These are phyloP conservation scores for Angomonas desouzai DNA, from an alignment of 208 protist species.

Conservation along the genomic window DNA sequence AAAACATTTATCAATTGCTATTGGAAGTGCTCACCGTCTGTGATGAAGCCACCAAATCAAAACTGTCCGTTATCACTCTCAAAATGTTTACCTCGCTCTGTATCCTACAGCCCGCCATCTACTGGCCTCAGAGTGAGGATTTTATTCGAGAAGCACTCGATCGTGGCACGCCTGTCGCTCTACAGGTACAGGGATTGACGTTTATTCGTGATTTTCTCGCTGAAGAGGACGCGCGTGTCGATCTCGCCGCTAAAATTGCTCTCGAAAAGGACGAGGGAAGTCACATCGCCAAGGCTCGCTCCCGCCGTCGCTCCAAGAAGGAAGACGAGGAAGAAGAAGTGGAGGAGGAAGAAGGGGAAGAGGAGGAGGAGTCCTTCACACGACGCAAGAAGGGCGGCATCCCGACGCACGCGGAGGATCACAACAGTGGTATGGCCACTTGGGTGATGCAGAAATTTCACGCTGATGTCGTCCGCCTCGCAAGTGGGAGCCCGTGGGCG, in stretches of 20 bases:
- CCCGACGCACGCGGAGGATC: slow-evolving; percentile 27
- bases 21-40: slow-evolving; percentile 40
- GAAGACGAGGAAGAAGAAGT: slow-evolving; percentile 1
- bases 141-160: slow-evolving; percentile 43
- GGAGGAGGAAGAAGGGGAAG: slow-evolving; percentile 10
- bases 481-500: slow-evolving; percentile 23
- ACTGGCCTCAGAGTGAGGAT: slow-evolving; percentile 50
- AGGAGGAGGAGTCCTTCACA: neutral
- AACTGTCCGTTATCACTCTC: slow-evolving; percentile 52
- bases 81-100: slow-evolving; percentile 76
- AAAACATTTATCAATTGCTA: slow-evolving; percentile 59
- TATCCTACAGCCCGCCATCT: slow-evolving; percentile 70
- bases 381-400: neutral
- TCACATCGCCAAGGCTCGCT: neutral
- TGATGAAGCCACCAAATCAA: slow-evolving; percentile 22
- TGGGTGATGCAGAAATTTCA: slow-evolving; percentile 82
- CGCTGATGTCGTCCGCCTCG: slow-evolving; percentile 36
- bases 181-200: slow-evolving; percentile 63
- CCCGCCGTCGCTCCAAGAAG: slow-evolving; percentile 8
- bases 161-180: slow-evolving; percentile 20
- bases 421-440: slow-evolving; percentile 87
- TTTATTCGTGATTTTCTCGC: slow-evolving; percentile 80
- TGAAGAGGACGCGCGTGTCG: slow-evolving; percentile 75
- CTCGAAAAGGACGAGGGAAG: slow-evolving; percentile 6
- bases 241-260: slow-evolving; percentile 36